These are phyloP conservation scores for Chytriomyces sp. DNA, from an alignment of 192 early-diverging fungal genomes.

Conservation along the genomic window DNA sequence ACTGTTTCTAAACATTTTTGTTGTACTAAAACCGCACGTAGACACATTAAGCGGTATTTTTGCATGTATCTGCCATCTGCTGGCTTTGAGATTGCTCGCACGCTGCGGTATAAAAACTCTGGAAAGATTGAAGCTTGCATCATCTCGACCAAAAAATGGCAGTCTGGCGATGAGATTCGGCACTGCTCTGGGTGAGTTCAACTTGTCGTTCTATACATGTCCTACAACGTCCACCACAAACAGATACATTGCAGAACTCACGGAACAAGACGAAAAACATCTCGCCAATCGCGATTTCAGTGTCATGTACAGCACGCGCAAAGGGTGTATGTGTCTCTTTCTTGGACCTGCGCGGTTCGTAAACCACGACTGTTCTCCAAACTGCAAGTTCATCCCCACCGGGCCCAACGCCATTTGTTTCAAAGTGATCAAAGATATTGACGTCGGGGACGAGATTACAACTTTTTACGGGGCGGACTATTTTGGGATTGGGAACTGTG, in stretches of 20 bases:
- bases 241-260: slow-evolving; percentile 52
- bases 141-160: slow-evolving; percentile 50
- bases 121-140: slow-evolving; percentile 57
- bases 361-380: slow-evolving; percentile 76
- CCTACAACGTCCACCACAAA: not conserved
- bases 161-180: slow-evolving; percentile 51
- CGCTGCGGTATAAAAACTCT: slow-evolving; percentile 54
- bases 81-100: slow-evolving; percentile 67
- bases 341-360: slow-evolving; percentile 74
- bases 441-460: slow-evolving; percentile 73
- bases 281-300: slow-evolving; percentile 62
- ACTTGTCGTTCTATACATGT: not conserved
- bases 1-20: not conserved
- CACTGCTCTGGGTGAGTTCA: slow-evolving; percentile 43
- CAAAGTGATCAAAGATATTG: slow-evolving; percentile 66
- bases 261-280: slow-evolving; percentile 43
- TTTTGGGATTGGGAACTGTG: slow-evolving; percentile 67
- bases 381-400: slow-evolving; percentile 51
- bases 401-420: slow-evolving; percentile 59
- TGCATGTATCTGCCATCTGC: slow-evolving; percentile 64
- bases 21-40: too few relatives aligned
- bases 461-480: slow-evolving; percentile 68
- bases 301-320: slow-evolving; percentile 65
- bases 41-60: slow-evolving; percentile 62
- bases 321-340: slow-evolving; percentile 61